phyloP scores from a whole-genome alignment of 441 rosid genomes.

The Syzygium syzygioides region DNA sequence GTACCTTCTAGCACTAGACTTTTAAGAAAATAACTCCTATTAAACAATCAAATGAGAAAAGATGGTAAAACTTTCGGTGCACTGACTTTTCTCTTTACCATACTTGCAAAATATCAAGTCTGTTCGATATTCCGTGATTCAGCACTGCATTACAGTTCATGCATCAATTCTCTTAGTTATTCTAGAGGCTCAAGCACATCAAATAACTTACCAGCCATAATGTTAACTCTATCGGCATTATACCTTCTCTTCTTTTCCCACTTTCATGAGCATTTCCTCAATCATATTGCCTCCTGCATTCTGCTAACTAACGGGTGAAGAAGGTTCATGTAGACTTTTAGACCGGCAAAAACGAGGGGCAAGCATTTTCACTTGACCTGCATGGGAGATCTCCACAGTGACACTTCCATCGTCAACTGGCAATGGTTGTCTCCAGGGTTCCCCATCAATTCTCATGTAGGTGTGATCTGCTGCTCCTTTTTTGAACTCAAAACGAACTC shows the following conservation, averaged over 20 bases:
- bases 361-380: conserved; percentile 86
- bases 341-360: conserved; percentile 64
- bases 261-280: conserved; percentile 27
- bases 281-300: conserved; percentile 18
- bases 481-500: conserved; percentile 76
- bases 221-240: conserved; percentile 81
- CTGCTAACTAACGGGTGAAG: conserved; percentile 16
- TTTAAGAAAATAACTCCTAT: not conserved
- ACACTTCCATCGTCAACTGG: conserved; percentile 69
- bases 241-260: conserved; percentile 56
- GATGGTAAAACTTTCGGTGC: not conserved
- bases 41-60: not conserved
- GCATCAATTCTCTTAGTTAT: conserved; percentile 38
- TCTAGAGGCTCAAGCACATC: not conserved
- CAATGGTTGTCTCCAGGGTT: conserved; percentile 95
- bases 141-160: not conserved
- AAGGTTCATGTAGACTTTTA: conserved; percentile 41
- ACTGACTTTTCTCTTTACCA: not conserved
- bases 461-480: conserved; percentile 77
- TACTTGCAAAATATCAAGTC: not conserved
- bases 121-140: not conserved
- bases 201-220: conserved; percentile 34
- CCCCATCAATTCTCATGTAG: conserved; percentile 96
- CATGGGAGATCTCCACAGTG: conserved; percentile 85
- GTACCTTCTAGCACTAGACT: not conserved